Conservation (phyloP, 768 basidiomycete species). For the Kwoniella europaea region DNA sequence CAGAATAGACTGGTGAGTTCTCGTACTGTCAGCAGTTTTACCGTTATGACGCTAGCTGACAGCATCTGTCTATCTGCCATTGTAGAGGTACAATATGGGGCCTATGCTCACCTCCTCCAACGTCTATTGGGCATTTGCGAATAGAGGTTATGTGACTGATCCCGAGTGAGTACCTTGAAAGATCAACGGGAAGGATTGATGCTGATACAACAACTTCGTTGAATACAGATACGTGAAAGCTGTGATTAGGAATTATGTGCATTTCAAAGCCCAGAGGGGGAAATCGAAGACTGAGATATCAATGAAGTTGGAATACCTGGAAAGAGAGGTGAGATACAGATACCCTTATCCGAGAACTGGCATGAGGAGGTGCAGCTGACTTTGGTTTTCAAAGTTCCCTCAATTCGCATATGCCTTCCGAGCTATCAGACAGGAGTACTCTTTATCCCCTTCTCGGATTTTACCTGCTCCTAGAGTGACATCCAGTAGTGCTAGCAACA, state of each 20-base stretch:
- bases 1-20: slow-evolving; percentile 4
- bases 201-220: neutral
- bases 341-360: neutral
- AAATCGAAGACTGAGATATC: slow-evolving; percentile 39
- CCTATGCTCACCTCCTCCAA: slow-evolving; percentile 21
- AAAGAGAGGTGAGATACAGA: slow-evolving; percentile 44
- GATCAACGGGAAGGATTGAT: neutral
- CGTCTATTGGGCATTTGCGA: slow-evolving; percentile 16
- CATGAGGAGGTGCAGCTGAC: neutral
- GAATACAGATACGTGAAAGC: slow-evolving; percentile 46
- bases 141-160: slow-evolving; percentile 3
- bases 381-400: slow-evolving; percentile 30
- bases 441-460: slow-evolving; percentile 43
- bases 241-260: slow-evolving; percentile 48
- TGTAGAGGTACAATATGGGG: slow-evolving; percentile 11
- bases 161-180: slow-evolving; percentile 19
- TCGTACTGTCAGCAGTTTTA: too few species aligned
- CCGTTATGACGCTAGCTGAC: too few species aligned
- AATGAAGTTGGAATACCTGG: slow-evolving; percentile 49
- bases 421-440: slow-evolving; percentile 38
- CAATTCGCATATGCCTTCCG: slow-evolving; percentile 37
- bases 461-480: slow-evolving; percentile 4
- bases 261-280: slow-evolving; percentile 49
- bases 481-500: neutral
- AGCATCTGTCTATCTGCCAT: neutral